Evolutionary conservation across 2,329 filamentous ascomycete genomes (phyloP), one percentile per base, ranked within the genome.

Genomic region (Aspergillus sp.): DNA sequence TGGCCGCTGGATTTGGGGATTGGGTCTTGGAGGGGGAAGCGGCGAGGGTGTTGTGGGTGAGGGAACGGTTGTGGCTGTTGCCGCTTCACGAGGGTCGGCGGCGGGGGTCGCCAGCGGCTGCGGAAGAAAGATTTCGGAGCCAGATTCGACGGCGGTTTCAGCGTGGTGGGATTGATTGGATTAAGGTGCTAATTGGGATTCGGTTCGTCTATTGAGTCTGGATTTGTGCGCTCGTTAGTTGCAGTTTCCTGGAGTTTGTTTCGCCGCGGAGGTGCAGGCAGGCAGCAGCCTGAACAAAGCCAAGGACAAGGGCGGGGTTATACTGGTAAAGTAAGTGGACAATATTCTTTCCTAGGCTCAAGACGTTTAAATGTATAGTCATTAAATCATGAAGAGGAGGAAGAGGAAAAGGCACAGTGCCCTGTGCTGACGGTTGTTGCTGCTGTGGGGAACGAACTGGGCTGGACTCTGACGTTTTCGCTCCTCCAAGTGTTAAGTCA

Each of bases 71-170:
- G 56, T 25, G 56, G 56, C 14, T 57, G 59, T n/a, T 52, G 62
- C 23, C 63, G 64, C 52, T 57, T 61, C 41, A 59, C 55, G 35
- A 58, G 39, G 39, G 58, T 56, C 40, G 59, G 63, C 27, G 64
- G 60, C 58, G 60, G 63, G 45, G 60, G 50, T 49, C 58, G 62
- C 62, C 59, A 66, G 55, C 61, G 64, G 56, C 31, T 64, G 53
- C 62, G 66, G 40, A 51, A 53, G 40, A 57, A 58, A 27, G 19
- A 51, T 63, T 62, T 65, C 1, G 64, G 67, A 64, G 66, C 70
- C 71, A 73, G 67, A 12, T 43, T 55, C 44, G 27, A 15, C 3
- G 37, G 45, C 21, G 17, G 15, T 2, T 4, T 43, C 40, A 14
- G 15, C 7, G 3, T 12, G 7, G 27, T 31, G 27, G 27, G 27